Percentiles rank a stretch among this genome's conserved stretches.
These are phyloP conservation scores for Aspergillus pseudoviridinutans DNA, from an alignment of 2,329 filamentous ascomycete species.

Conservation along the genomic window DNA sequence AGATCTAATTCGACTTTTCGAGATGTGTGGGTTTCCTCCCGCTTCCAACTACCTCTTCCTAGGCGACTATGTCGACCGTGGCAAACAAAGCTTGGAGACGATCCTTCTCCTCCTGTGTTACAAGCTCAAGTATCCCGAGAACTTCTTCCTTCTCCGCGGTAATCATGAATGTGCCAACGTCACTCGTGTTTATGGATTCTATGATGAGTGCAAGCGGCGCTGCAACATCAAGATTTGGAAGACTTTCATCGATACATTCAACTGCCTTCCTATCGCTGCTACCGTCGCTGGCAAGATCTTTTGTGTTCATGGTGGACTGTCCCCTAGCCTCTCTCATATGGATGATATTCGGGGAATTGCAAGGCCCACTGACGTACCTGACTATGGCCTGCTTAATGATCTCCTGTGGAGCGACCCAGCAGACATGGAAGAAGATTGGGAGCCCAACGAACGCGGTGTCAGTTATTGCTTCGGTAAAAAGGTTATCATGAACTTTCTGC, in stretches of 20 bases:
- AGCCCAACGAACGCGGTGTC: constrained; percentile 92
- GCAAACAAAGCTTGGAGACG: constrained; percentile 93
- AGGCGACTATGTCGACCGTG: constrained; percentile 93
- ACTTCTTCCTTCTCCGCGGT: constrained; percentile 90
- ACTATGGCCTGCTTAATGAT: constrained; percentile 93
- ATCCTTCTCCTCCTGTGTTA: constrained; percentile 91
- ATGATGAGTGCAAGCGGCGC: constrained; percentile 94
- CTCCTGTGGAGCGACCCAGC: constrained; percentile 96
- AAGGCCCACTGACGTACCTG: constrained; percentile 91
- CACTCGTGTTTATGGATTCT: constrained; percentile 93
- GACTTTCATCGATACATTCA: constrained; percentile 95
- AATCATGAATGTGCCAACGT: constrained; percentile 98
- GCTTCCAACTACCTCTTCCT: constrained; percentile 90
- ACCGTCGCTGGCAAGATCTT: constrained; percentile 98
- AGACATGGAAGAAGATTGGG: constrained; percentile 98
- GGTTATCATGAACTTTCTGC: constrained; percentile 93
- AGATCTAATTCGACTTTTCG: constrained; percentile 92
- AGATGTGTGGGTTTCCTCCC: constrained; percentile 97
- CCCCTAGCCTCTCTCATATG: constrained; percentile 90
- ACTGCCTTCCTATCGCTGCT: constrained; percentile 89
- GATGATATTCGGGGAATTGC: constrained; percentile 97
- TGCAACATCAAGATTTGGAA: constrained; percentile 99
- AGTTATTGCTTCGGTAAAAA: constrained; percentile 99
- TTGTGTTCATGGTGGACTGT: constrained; percentile 92
- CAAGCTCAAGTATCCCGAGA: constrained; percentile 95